Percentiles rank a stretch among this genome's conserved stretches.
Conservation (phyloP, 805 yeast genomes). For the Yarrowia hollandica region DNA sequence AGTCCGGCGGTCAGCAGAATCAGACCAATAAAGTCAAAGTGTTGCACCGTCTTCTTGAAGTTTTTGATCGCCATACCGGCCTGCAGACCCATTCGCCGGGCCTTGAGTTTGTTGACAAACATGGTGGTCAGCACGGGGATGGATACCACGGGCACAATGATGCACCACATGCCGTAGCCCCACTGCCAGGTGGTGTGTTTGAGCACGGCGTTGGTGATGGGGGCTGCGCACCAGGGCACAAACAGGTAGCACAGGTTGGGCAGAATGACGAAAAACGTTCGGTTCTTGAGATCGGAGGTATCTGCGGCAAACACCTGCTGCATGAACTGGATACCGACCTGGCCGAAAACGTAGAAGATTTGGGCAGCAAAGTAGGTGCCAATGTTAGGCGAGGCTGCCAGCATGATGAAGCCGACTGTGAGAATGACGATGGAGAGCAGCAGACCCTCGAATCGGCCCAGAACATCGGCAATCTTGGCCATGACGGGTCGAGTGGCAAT, state of each 20-base stretch:
- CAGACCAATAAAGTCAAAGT: slow-evolving; percentile 64
- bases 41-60: slow-evolving; percentile 49
- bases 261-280: slow-evolving; percentile 44
- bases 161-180: slow-evolving; percentile 55
- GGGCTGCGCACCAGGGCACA: slow-evolving; percentile 47
- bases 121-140: slow-evolving; percentile 24
- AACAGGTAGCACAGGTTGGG: slow-evolving; percentile 45
- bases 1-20: slow-evolving; percentile 55
- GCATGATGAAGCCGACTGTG: slow-evolving; percentile 44
- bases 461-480: slow-evolving; percentile 47
- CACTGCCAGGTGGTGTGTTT: slow-evolving; percentile 50
- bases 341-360: slow-evolving; percentile 44
- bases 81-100: slow-evolving; percentile 19
- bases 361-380: slow-evolving; percentile 44
- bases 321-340: slow-evolving; percentile 44
- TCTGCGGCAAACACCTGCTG: slow-evolving; percentile 44
- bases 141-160: slow-evolving; percentile 45
- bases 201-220: slow-evolving; percentile 37
- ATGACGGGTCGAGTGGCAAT: slow-evolving; percentile 46
- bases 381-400: slow-evolving; percentile 44
- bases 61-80: slow-evolving; percentile 14
- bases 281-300: slow-evolving; percentile 45
- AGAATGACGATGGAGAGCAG: slow-evolving; percentile 40
- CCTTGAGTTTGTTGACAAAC: slow-evolving; percentile 22
- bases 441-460: slow-evolving; percentile 47